Evolutionary conservation across 2,329 filamentous ascomycete species (phyloP), one percentile per base, ranked within the genome.

Genomic region (Pseudocercospora vitis): DNA sequence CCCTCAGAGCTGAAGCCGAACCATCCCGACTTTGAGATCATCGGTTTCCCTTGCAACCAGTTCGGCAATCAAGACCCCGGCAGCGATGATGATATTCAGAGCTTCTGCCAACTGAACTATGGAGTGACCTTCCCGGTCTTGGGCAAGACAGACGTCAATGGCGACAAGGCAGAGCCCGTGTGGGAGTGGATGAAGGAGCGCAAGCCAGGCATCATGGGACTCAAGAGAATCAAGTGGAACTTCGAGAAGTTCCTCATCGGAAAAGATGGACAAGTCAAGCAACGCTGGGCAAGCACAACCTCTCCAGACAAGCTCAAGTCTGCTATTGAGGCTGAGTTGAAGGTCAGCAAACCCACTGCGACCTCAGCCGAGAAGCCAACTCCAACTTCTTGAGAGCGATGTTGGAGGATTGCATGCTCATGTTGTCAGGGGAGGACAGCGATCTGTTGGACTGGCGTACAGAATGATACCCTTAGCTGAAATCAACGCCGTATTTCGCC

Each of bases 31-130:
- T 94, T 99, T 71, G 80, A 84, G 68, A 84, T 99, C 76, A 81
- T 99, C 69, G 94, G 91, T 66, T 97, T 99, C 78, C 94, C 94
- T 53, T 97, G 92, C 85, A 99, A 97, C 81, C 94, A 99, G 76
- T 99, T 99, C 75, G 89, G 86, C 68, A 75, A 76, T 63, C 94
- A 99, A 76, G 94, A 97, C 70, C 92, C 92, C 24, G 91, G 89
- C 67, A 80, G 76, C 11, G 78, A 85, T 33, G 75, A 78, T 7
- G 84, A 91, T 68, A 73, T 87, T 52, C 75, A 82, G 63, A 76
- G 78, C 19, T 80, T 91, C 77, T 97, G 91, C 81, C 88, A 90
- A 77, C 57, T 94, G 73, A 97, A 96, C 81, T 96, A 96, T 73
- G 89, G 91, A 72, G 91, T 96, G 62, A 85, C 79, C 47, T 97